Conservation (phyloP, 345 rosid genomes). For the Barbarea vulgaris region DNA sequence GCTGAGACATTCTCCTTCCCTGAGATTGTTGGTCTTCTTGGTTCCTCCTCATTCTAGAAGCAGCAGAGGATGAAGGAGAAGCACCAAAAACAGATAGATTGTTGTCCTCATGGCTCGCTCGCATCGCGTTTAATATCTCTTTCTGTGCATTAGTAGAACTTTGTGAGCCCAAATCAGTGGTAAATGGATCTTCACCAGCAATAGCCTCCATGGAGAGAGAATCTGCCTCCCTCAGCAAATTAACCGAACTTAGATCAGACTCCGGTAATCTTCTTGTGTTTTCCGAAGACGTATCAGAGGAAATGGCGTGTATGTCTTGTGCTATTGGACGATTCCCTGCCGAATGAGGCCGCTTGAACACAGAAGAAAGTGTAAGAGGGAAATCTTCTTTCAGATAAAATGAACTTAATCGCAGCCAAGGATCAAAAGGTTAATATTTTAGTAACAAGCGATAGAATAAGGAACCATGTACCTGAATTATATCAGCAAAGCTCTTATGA, state of each 20-base stretch:
- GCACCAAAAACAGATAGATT: conserved; percentile 44
- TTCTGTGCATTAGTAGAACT: conserved; percentile 39
- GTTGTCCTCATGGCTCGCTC: conserved; percentile 45
- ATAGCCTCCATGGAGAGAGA: conserved; percentile 50
- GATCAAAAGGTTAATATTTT: background rate
- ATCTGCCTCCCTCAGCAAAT: conserved; percentile 49
- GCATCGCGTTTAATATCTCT: conserved; percentile 46
- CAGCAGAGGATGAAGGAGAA: conserved; percentile 43
- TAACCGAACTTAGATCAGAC: conserved; percentile 47
- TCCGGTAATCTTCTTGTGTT: conserved; percentile 52
- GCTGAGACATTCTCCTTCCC: conserved; percentile 52
- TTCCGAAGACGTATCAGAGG: conserved; percentile 56
- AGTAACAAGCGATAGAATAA: background rate
- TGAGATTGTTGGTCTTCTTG: conserved; percentile 63
- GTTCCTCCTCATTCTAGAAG: conserved; percentile 49
- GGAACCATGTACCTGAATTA: conserved; percentile 71
- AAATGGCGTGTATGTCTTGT: conserved; percentile 56
- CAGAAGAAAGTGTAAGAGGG: conserved; percentile 76
- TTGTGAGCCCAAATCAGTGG: conserved; percentile 45
- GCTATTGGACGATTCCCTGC: conserved; percentile 55
- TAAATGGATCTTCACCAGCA: conserved; percentile 48
- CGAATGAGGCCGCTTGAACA: conserved; percentile 73
- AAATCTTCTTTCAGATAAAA: conserved; percentile 61
- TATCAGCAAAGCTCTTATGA: conserved; percentile 86
- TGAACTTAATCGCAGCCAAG: conserved; percentile 15